Percentiles rank a stretch among this genome's conserved stretches.
Evolutionary conservation across 768 basidiomycete genomes (phyloP).

Genomic region (Omphalotus guepiniiformis): DNA sequence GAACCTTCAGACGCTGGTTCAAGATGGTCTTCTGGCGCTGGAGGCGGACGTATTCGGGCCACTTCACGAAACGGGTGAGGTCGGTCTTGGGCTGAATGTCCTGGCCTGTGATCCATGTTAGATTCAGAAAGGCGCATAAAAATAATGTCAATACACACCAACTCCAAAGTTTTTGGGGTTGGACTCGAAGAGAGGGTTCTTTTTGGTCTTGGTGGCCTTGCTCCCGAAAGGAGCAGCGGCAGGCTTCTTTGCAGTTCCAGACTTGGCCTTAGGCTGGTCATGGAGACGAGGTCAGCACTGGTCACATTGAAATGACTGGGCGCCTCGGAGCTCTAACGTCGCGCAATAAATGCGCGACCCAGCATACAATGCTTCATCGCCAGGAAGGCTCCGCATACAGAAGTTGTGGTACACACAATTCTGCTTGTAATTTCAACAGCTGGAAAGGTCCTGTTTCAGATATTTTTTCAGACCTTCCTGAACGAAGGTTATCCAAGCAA

Average conservation of each 20-base stretch:
- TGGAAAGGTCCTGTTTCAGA: too few species aligned
- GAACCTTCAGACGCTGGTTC: slow-evolving; percentile 95
- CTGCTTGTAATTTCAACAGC: slow-evolving; percentile 17
- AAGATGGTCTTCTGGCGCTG: slow-evolving; percentile 99
- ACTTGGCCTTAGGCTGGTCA: slow-evolving; percentile 84
- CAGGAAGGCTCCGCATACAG: slow-evolving; percentile 11
- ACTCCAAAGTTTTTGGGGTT: slow-evolving; percentile 92
- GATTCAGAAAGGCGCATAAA: neutral
- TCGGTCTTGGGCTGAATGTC: slow-evolving; percentile 88
- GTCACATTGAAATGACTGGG: slow-evolving; percentile 23
- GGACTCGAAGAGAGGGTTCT: slow-evolving; percentile 96
- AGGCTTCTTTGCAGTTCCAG: slow-evolving; percentile 76
- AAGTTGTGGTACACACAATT: slow-evolving; percentile 20
- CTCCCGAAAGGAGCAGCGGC: slow-evolving; percentile 78
- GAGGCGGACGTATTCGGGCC: slow-evolving; percentile 98
- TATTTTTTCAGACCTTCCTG: too few species aligned
- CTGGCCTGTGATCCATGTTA: slow-evolving; percentile 57
- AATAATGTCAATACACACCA: slow-evolving; percentile 46
- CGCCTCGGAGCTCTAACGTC: slow-evolving; percentile 56
- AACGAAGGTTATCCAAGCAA: slow-evolving; percentile 31
- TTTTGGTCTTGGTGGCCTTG: slow-evolving; percentile 70
- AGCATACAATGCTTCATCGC: slow-evolving; percentile 34
- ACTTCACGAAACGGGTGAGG: slow-evolving; percentile 97
- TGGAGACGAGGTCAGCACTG: slow-evolving; percentile 69
- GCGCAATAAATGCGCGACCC: slow-evolving; percentile 34